These are phyloP conservation scores for Clarkia xantiana DNA, from an alignment of 345 rosid genomes.

Conservation along the genomic window DNA sequence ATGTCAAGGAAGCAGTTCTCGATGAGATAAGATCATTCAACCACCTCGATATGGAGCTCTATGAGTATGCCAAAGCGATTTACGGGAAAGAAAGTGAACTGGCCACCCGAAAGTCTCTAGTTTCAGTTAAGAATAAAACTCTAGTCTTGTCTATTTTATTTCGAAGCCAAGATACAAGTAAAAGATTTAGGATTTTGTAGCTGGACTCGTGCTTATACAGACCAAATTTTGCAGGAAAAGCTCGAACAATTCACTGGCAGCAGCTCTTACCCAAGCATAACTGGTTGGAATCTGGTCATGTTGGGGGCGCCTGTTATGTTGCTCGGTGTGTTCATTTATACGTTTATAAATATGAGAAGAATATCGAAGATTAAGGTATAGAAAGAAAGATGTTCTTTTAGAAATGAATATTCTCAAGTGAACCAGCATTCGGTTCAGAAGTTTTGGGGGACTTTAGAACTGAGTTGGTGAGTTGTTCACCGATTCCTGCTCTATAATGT, in stretches of 20 bases:
- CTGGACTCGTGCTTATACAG: no score
- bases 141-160: not conserved
- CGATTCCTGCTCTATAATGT: no score
- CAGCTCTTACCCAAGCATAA: conserved; percentile 14
- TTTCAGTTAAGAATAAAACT: conserved; percentile 16
- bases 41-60: conserved; percentile 69
- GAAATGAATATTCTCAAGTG: not conserved
- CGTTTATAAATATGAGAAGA: conserved; percentile 58
- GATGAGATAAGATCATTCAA: conserved; percentile 63
- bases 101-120: conserved; percentile 12
- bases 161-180: not conserved
- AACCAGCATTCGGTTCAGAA: not conserved
- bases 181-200: not conserved
- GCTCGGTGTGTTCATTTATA: conserved; percentile 18
- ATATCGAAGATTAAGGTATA: conserved; percentile 61
- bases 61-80: conserved; percentile 55
- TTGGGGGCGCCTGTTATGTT: conserved; percentile 24
- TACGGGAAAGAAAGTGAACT: conserved; percentile 47
- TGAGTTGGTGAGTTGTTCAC: no score
- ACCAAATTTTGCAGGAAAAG: conserved; percentile 23
- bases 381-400: not conserved
- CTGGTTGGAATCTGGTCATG: conserved; percentile 24
- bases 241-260: conserved; percentile 19
- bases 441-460: no score
- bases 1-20: conserved; percentile 38